These are phyloP conservation scores for Acanthamoeba lenticulata DNA, from an alignment of 208 protist species.

Conservation along the genomic window DNA sequence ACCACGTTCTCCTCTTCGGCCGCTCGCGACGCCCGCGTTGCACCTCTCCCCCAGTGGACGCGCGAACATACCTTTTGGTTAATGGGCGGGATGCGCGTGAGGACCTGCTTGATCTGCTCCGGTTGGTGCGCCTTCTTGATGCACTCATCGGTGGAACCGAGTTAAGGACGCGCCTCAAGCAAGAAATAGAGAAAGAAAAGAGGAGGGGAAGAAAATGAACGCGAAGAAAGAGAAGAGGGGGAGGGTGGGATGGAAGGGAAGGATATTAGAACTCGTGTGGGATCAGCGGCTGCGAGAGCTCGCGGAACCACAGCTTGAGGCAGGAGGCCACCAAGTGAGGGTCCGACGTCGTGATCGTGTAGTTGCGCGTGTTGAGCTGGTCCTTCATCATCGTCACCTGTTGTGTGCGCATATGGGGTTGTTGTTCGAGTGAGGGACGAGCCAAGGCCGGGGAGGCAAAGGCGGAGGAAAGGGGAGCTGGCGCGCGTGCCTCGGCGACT, in stretches of 20 bases:
- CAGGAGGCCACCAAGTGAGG: conserved; percentile 6
- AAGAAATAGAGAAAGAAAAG: too few relatives aligned
- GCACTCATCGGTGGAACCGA: neutral
- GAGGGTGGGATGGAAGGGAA: neutral
- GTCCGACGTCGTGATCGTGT: neutral
- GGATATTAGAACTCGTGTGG: conserved; percentile 8
- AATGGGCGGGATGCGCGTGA: neutral
- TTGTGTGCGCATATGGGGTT: too few relatives aligned
- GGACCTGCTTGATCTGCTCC: neutral
- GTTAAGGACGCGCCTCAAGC: neutral
- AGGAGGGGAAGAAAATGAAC: neutral
- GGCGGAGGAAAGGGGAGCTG: neutral
- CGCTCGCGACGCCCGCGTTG: too few relatives aligned
- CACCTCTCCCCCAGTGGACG: neutral
- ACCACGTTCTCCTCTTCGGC: neutral
- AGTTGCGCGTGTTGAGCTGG: neutral
- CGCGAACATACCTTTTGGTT: conserved; percentile 24
- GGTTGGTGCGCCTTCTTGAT: neutral
- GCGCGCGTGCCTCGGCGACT: neutral
- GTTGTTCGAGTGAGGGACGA: too few relatives aligned
- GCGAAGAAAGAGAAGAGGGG: neutral
- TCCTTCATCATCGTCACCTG: neutral
- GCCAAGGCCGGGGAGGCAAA: neutral
- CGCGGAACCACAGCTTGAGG: conserved; percentile 43
- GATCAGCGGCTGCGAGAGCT: conserved; percentile 18